Conservation (phyloP, 208 protist genomes). For the Leishmania major region DNA sequence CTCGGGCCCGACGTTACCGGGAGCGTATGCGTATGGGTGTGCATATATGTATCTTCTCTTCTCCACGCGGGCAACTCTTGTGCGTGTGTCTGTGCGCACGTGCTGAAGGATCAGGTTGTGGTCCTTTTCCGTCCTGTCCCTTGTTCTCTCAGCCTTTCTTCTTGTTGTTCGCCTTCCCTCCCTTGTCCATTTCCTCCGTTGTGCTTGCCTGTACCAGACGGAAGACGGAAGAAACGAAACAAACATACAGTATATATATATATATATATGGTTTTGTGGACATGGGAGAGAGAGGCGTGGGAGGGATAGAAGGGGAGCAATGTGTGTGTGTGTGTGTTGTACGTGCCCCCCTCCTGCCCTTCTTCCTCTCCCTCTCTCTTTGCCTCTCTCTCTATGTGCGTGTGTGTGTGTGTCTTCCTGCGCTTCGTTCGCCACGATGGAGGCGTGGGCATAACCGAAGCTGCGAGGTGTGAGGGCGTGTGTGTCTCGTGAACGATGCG, state of each 20-base stretch:
- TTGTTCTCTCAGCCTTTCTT: too few relatives aligned
- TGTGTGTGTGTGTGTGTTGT: too few relatives aligned
- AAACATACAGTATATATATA: too few relatives aligned
- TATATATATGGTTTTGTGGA: too few relatives aligned
- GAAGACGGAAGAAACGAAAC: background rate
- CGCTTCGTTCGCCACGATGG: background rate
- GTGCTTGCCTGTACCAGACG: background rate
- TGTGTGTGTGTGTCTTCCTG: background rate
- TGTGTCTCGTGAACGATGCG: background rate
- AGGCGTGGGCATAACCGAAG: background rate
- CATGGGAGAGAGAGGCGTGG: too few relatives aligned
- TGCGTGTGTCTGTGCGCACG: too few relatives aligned
- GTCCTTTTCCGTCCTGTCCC: background rate
- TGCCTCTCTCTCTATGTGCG: too few relatives aligned
- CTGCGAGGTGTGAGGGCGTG: background rate
- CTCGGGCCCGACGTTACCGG: background rate
- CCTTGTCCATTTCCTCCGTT: background rate
- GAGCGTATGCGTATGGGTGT: background rate
- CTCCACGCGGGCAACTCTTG: too few relatives aligned
- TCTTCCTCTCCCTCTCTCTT: too few relatives aligned
- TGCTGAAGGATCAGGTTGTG: background rate
- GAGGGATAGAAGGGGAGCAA: too few relatives aligned
- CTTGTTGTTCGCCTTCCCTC: background rate
- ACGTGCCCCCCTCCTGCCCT: too few relatives aligned
- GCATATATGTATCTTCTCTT: too few relatives aligned